Base-by-base conservation (phyloP, 768 basidiomycete genomes). In the Naganishia antarctica region DNA sequence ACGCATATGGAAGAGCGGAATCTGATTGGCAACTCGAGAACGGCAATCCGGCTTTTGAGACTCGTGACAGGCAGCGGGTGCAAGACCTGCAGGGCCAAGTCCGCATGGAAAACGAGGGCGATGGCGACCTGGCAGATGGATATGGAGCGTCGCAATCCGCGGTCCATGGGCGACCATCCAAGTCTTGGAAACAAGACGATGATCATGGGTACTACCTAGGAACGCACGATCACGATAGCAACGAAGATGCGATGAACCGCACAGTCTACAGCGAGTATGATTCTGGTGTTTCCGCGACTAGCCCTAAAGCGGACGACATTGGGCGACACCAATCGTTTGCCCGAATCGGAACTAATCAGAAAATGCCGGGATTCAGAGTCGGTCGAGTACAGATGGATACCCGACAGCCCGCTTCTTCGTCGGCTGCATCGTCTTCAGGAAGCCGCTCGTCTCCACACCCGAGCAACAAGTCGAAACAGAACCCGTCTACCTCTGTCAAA, bases 11-110 rank as follows among this genome's bases (percentile, higher is more conserved):
- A 34, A 31, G 51, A n/a, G 21, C 32, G 31, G 23, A 6, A 9
- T n/a, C 53, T 23, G 31, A 57, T 16, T 9, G 53, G 31, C 53
- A 40, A 57, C 4, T 11, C 2, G 37, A 13, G 60, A n/a, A 26
- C 34, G 41, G 48, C 16, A 45, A 64, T 44, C 65, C 49, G 47
- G 65, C 64, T 45, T 18, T 66, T 13, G 66, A 69, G 40, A 63
- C 47, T 49, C 66, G 70, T 18, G 67, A 67, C 34, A 48, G 61
- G 48, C 62, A 47, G 25, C 57, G 60, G 29, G 71, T 73, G 18
- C 70, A 73, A 60, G 75, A 74, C n/a, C 69, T 40, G 31, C 46
- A 62, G 32, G 37, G 29, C 15, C 53, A 25, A 40, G 23, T 57
- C 32, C 53, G 53, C n/a, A 57, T 57, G 21, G 53, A 57, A 40